Evolutionary conservation across 441 rosid genomes (phyloP).

Genomic region (Kokia cookei): DNA sequence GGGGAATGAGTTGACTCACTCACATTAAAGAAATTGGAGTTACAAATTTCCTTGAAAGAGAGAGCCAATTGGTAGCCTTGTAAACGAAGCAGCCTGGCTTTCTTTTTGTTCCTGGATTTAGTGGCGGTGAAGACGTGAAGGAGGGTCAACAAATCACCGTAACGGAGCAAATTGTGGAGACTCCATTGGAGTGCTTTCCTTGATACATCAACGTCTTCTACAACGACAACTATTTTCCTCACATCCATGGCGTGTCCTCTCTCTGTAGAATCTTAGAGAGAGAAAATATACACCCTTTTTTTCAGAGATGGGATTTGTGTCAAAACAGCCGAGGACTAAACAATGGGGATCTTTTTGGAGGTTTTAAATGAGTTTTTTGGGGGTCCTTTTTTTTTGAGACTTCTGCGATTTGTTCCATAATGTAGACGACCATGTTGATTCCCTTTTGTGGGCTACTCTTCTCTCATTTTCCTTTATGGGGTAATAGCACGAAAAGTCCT

Average conservation of each 20-base stretch:
- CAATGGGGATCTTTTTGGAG: not conserved
- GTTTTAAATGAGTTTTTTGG: not conserved
- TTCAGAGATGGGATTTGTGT: not conserved
- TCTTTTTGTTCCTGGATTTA: slow-evolving; percentile 36
- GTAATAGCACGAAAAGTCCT: too few relatives aligned
- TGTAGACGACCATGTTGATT: too few relatives aligned
- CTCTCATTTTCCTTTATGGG: too few relatives aligned
- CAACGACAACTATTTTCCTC: slow-evolving; percentile 65
- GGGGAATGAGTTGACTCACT: slow-evolving; percentile 1
- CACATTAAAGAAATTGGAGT: slow-evolving; percentile 58
- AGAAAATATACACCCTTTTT: not conserved
- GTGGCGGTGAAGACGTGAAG: slow-evolving; percentile 63
- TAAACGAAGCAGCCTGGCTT: slow-evolving; percentile 49
- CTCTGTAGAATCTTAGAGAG: not conserved
- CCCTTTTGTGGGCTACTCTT: not conserved
- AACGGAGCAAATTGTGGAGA: slow-evolving; percentile 65
- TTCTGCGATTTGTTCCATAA: not conserved
- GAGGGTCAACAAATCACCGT: slow-evolving; percentile 63
- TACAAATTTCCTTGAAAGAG: slow-evolving; percentile 73
- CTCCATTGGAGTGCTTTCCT: slow-evolving; percentile 78
- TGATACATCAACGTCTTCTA: slow-evolving; percentile 66
- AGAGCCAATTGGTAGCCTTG: slow-evolving; percentile 48
- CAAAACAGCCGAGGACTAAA: not conserved
- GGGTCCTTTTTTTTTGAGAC: not conserved
- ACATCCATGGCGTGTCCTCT: slow-evolving; percentile 29